Percentiles rank a stretch among this genome's conserved stretches.
Conservation (phyloP, 1,139 yeast genomes). For the Suhomyces guaymorum region DNA sequence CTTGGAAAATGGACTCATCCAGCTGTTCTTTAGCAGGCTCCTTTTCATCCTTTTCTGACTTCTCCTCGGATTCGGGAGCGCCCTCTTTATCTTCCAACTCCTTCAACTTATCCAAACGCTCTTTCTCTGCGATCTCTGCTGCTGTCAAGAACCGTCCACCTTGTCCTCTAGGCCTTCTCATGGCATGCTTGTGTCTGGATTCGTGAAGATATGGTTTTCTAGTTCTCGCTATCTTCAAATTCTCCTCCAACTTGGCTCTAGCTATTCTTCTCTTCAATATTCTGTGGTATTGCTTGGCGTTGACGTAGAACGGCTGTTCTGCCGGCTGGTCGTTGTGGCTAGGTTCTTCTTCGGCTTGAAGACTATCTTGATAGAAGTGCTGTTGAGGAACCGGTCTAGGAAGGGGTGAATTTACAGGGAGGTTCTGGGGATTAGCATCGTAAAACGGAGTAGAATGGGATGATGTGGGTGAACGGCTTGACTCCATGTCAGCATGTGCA, state of each 20-base stretch:
- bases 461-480: slow-evolving; percentile 15
- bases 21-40: slow-evolving; percentile 2
- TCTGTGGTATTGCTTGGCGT: slow-evolving; percentile 96
- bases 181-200: slow-evolving; percentile 97
- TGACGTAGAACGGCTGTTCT: slow-evolving; percentile 95
- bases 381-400: slow-evolving; percentile 11
- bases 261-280: slow-evolving; percentile 91
- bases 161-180: slow-evolving; percentile 98
- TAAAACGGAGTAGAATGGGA: slow-evolving; percentile 18
- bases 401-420: slow-evolving; percentile 6
- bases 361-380: slow-evolving; percentile 13
- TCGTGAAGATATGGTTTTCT: slow-evolving; percentile 95
- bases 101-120: slow-evolving; percentile 53
- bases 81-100: slow-evolving; percentile 33
- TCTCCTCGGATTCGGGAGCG: slow-evolving; percentile 1
- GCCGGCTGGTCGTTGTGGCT: slow-evolving; percentile 19
- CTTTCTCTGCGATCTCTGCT: slow-evolving; percentile 90
- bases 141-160: slow-evolving; percentile 97
- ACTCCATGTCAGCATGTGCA: slow-evolving; percentile 4
- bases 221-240: slow-evolving; percentile 82
- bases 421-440: slow-evolving; percentile 13
- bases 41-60: slow-evolving; percentile 3
- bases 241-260: slow-evolving; percentile 88
- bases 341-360: slow-evolving; percentile 6
- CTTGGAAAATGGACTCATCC: slow-evolving; percentile 9